A percentile compares a stretch with the other conserved stretches of the same genome.
These are phyloP conservation scores for Candida ponderosae DNA, from an alignment of 805 yeast species.

Conservation along the genomic window DNA sequence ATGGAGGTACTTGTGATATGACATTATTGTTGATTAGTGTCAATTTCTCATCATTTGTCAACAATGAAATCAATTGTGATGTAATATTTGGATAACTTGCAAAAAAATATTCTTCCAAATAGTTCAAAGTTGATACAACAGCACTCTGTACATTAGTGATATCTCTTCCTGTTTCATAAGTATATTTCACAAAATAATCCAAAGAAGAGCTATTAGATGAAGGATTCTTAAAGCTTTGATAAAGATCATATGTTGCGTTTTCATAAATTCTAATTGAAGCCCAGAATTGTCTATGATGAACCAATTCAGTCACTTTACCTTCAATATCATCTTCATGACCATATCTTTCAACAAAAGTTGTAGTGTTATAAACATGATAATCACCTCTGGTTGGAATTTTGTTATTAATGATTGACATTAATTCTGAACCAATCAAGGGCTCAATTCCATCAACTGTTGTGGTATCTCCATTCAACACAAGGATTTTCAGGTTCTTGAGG, in stretches of 20 bases:
- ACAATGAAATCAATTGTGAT: slow-evolving; percentile 22
- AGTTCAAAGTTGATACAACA: slow-evolving; percentile 34
- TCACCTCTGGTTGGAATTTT: slow-evolving; percentile 47
- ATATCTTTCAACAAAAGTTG: slow-evolving; percentile 17
- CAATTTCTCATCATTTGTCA: slow-evolving; percentile 17
- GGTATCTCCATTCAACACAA: slow-evolving; percentile 27
- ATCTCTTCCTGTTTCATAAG: slow-evolving; percentile 63
- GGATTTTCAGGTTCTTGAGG: slow-evolving; percentile 17
- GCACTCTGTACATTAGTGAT: slow-evolving; percentile 36
- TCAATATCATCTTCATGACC: slow-evolving; percentile 13
- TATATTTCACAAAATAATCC: slow-evolving; percentile 31
- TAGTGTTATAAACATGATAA: slow-evolving; percentile 22
- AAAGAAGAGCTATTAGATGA: slow-evolving; percentile 27
- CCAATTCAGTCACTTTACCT: slow-evolving; percentile 32
- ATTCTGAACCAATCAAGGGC: slow-evolving; percentile 22
- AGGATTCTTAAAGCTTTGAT: slow-evolving; percentile 9
- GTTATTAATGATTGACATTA: slow-evolving; percentile 31
- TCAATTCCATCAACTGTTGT: slow-evolving; percentile 11
- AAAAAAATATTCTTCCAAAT: slow-evolving; percentile 26
- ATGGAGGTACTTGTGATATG: slow-evolving; percentile 26
- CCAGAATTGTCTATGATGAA: slow-evolving; percentile 59
- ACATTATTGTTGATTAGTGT: slow-evolving; percentile 14
- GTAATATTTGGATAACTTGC: slow-evolving; percentile 12
- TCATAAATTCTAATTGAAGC: slow-evolving; percentile 44
- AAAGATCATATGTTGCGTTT: slow-evolving; percentile 33